Evolutionary conservation across 1,284 basidiomycete genomes (phyloP).

Genomic region (Cutaneotrichosporon curvatum): DNA sequence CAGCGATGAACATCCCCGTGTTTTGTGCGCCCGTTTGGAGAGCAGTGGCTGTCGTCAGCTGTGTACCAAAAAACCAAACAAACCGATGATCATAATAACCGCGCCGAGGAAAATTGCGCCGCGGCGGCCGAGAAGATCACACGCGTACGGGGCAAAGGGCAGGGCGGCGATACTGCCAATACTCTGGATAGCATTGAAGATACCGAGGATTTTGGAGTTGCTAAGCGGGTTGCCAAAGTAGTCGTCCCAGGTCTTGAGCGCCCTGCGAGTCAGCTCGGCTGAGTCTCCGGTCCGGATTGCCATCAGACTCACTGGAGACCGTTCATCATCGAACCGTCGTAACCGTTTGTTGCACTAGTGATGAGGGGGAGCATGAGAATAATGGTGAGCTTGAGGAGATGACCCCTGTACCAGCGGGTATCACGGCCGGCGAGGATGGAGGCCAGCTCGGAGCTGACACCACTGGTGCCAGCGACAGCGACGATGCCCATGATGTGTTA

Average conservation of each 20-base stretch:
- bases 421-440: conserved; percentile 20
- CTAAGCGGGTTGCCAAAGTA: conserved; percentile 8
- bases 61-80: neutral
- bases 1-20: conserved; percentile 60
- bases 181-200: conserved; percentile 28
- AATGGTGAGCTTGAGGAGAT: conserved; percentile 23
- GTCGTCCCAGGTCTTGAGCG: conserved; percentile 11
- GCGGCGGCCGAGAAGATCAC: conserved; percentile 33
- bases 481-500: conserved; percentile 6
- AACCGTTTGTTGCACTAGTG: conserved; percentile 26
- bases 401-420: conserved; percentile 28
- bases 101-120: conserved; percentile 29
- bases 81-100: conserved; percentile 27
- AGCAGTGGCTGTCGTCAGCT: neutral
- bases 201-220: conserved; percentile 11
- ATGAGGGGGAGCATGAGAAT: conserved; percentile 27
- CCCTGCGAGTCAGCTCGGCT: neutral
- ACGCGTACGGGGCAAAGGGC: conserved; percentile 28
- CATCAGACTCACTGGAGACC: conserved; percentile 5
- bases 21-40: conserved; percentile 48
- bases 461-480: conserved; percentile 1
- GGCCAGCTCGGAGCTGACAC: neutral
- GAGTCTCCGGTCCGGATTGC: too few relatives aligned
- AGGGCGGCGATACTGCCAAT: conserved; percentile 24
- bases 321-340: conserved; percentile 26